Base-by-base conservation (phyloP, 441 rosid species). In the Aquilaria agallochum region DNA sequence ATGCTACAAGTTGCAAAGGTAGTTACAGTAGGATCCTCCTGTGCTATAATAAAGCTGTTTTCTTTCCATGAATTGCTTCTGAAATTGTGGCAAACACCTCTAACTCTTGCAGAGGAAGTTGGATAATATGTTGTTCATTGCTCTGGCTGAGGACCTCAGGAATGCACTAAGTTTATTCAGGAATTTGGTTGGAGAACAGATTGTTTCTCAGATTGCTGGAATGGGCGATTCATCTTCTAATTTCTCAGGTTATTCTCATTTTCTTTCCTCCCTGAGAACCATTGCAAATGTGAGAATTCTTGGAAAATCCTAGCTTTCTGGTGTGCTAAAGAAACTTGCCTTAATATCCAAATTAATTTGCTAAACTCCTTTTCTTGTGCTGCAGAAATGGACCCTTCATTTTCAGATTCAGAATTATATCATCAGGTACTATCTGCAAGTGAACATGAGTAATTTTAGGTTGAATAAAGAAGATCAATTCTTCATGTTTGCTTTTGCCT, bases 1-100 rank as follows among this genome's bases (percentile, higher is more conserved):
- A 86, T 89, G 73, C 92, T 95, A 76, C 79, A 80, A 81, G 96
- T 92, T 67, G 97, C 98, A 44, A 92, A 95, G 95, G 99, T 95
- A 80, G 54, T 68, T 64, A 10, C 27, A 20, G 27, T 20, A 20
- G 27, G 27, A 20, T 20, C 27, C 27, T 20, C 27, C 27, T 20
- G 27, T 20, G 27, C 27, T 20, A 20, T 20, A 20, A 20, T 20
- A 20, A 20, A 20, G 27, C 27, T 20, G 27, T 20, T 20, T 20
- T 20, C 27, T 51, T 50, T 12, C 42, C 14, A 60, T 68, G 27
- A 20, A 20, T 20, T 45, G 50, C 50, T 11, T 20, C 27, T 20
- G 27, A 20, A 60, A 79, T 72, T 70, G 80, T 74, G 78, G 69
- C 77, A 72, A 71, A 79, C 69, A 20, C 27, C 77, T 83, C 68